Base-by-base conservation (phyloP, 768 basidiomycete genomes). In the Wakefieldia striispora region DNA sequence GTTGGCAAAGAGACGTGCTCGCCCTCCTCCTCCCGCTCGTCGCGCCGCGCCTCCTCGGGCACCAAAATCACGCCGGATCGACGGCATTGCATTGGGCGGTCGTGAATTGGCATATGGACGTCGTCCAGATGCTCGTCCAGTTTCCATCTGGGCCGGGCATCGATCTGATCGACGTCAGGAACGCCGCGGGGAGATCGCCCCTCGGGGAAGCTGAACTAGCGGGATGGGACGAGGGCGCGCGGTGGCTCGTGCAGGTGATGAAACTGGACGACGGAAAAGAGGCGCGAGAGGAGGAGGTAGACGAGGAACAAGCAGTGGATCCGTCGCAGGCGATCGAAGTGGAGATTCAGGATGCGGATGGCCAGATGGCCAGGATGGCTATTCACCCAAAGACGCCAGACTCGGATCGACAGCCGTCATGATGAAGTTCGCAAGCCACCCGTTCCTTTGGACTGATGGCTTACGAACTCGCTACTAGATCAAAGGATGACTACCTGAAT, bases 21-120 rank as follows among this genome's bases (percentile, higher is more conserved):
- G 75, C 84, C 40, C 84, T 82, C 59, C 75, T 97, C 13, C 76
- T 95, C 4, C 79, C 90, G 2, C 64, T 82, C 46, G 58, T 80
- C 16, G 67, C 75, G 3, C 64, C 84, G 11, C 65, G 76, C 3
- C 67, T 91, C 7, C 61, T 93, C 19, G 70, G 82, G 2, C 71
- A 74, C 1, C 79, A 79, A 51, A 97, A 97, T 62, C 66, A 65
- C 24, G 76, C 88, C 0, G 77, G 82, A 44, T 95, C 94, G 21
- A 95, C 90, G 3, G 78, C 95, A 7, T 70, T 97, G 6, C 95
- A 97, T 62, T 97, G 94, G 94, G 93, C 94, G 0, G 82, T 88
- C 3, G 67, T 93, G 35, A 97, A 97, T 66, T 72, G 78, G 3
- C 94, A 95, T 57, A 78, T 95, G 3, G 63, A 68, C 7, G 63